Conservation (phyloP, 2,329 filamentous ascomycete genomes). For the Aspergillus awamori region DNA sequence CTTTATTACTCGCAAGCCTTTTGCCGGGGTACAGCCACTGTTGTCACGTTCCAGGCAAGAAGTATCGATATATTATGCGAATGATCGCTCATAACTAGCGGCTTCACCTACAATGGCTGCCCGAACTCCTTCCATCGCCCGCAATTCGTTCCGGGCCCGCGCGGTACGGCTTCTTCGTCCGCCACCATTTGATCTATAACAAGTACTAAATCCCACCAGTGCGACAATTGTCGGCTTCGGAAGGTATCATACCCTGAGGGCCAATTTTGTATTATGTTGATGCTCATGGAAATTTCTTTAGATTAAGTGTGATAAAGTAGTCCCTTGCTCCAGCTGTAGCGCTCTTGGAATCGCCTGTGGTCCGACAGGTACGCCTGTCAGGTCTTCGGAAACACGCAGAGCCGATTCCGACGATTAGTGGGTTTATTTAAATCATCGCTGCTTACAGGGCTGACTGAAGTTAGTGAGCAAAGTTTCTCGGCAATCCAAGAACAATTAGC, state of each 20-base stretch:
- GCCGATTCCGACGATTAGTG: slow-evolving; percentile 21
- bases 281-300: neutral
- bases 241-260: slow-evolving; percentile 23
- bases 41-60: neutral
- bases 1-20: neutral
- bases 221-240: slow-evolving; percentile 32
- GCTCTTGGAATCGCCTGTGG: slow-evolving; percentile 25
- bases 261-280: neutral
- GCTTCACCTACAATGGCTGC: slow-evolving; percentile 13
- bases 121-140: slow-evolving; percentile 8
- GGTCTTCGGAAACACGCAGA: slow-evolving; percentile 10
- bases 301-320: slow-evolving; percentile 29
- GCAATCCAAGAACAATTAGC: slow-evolving; percentile 24
- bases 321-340: slow-evolving; percentile 29
- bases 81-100: neutral
- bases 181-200: neutral
- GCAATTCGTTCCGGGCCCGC: slow-evolving; percentile 28
- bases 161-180: slow-evolving; percentile 21
- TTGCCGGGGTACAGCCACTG: neutral
- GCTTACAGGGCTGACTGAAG: neutral
- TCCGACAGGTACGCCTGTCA: slow-evolving; percentile 5
- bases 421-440: neutral
- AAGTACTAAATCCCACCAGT: slow-evolving; percentile 17
- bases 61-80: neutral
- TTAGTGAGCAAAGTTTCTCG: slow-evolving; percentile 23